phyloP scores from a whole-genome alignment of 176 grass and related monocot species.

The Sorghum bicolor region DNA sequence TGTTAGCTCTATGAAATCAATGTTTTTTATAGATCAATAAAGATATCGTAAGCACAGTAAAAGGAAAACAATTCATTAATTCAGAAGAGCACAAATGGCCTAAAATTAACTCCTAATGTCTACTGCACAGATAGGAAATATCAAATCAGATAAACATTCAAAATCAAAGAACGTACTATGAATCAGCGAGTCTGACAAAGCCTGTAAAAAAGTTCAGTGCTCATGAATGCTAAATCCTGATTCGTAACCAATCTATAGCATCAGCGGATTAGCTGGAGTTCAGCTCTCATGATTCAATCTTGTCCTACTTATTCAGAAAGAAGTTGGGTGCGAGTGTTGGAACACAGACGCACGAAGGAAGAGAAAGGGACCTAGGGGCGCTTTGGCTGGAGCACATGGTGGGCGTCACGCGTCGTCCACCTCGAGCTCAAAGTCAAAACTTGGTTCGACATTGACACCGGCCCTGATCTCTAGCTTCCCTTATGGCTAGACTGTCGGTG shows the following conservation, averaged over 20 bases:
- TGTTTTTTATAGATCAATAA: neutral
- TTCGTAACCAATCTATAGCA: neutral
- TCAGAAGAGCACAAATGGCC: neutral
- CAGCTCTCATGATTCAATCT: neutral
- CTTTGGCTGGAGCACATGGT: neutral
- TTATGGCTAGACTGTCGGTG: no score
- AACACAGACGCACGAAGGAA: neutral
- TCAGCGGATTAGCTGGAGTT: neutral
- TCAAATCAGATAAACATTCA: neutral
- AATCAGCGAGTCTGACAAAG: neutral
- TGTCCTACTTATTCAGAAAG: neutral
- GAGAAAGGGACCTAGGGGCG: neutral
- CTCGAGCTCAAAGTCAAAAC: neutral
- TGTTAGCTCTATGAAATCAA: neutral
- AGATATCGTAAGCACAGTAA: neutral
- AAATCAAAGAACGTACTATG: neutral
- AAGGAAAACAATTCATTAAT: neutral
- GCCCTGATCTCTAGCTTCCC: no score
- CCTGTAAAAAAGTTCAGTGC: neutral
- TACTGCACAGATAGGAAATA: neutral
- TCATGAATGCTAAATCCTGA: neutral
- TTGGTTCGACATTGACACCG: no score
- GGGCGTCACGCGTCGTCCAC: no score
- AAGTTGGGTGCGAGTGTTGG: no score
- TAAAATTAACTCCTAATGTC: neutral